Percentiles rank a stretch among this genome's conserved stretches.
phyloP scores from a whole-genome alignment of 2,329 filamentous ascomycete genomes.

The Colletotrichum sp. region DNA sequence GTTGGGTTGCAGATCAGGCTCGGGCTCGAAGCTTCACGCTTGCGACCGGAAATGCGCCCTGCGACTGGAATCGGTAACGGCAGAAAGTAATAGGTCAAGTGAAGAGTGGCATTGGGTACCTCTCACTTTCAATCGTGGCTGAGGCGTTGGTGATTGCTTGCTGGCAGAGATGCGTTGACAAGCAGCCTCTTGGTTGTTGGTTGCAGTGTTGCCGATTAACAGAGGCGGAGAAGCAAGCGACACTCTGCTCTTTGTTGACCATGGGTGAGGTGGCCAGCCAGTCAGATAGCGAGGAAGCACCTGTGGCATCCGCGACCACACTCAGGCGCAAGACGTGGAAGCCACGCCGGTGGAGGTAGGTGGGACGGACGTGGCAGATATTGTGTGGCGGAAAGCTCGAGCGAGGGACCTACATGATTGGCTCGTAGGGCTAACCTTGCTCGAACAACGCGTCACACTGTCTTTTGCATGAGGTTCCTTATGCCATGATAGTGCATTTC shows the following conservation, averaged over 20 bases:
- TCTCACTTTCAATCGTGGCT: background rate
- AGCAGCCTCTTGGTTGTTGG: background rate
- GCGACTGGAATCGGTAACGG: background rate
- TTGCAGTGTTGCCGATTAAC: background rate
- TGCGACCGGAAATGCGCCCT: slow-evolving; percentile 16
- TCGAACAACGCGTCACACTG: background rate
- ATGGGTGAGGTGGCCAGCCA: background rate
- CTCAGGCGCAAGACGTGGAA: background rate
- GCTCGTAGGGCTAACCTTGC: background rate
- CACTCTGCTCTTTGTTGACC: background rate
- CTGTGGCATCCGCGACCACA: background rate
- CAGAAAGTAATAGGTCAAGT: background rate
- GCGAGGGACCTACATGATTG: background rate
- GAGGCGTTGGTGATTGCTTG: background rate
- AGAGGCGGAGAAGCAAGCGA: background rate
- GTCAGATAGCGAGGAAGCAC: background rate
- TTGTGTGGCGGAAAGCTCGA: background rate
- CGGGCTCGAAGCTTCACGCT: slow-evolving; percentile 16
- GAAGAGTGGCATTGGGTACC: background rate
- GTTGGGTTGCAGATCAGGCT: slow-evolving; percentile 9
- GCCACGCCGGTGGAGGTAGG: background rate
- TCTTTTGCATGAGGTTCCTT: background rate
- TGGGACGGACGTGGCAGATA: slow-evolving; percentile 14
- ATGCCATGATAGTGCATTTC: background rate
- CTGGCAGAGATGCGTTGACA: background rate